Evolutionary conservation across 73 alveolate genomes (phyloP).

Genomic region (Uronychia setigera): DNA sequence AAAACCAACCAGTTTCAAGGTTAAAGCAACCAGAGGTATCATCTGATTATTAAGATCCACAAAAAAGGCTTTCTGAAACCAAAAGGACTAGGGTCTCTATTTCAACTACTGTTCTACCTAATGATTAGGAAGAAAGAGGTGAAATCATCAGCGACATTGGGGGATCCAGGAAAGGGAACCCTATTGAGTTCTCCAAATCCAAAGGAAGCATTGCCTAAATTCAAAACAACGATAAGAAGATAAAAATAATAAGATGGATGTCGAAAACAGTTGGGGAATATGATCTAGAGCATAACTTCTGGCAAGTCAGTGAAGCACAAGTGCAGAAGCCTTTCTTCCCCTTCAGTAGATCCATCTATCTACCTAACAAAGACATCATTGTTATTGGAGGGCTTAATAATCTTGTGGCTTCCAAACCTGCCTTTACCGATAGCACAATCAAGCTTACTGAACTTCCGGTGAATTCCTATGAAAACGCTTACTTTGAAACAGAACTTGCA

Average conservation of each 20-base stretch:
- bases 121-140: too few relatives aligned
- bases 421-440: conserved; percentile 29
- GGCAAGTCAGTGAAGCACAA: conserved; percentile 40
- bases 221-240: too few relatives aligned
- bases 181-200: too few relatives aligned
- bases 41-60: too few relatives aligned
- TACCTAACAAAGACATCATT: conserved; percentile 61
- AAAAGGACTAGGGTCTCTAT: too few relatives aligned
- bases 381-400: conserved; percentile 69
- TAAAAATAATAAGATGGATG: not conserved
- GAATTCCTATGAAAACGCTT: conserved; percentile 60
- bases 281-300: not conserved
- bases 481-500: conserved; percentile 21
- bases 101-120: too few relatives aligned
- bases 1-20: too few relatives aligned
- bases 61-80: too few relatives aligned
- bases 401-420: conserved; percentile 53
- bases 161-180: too few relatives aligned
- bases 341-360: conserved; percentile 52
- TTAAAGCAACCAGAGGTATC: too few relatives aligned
- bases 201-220: too few relatives aligned
- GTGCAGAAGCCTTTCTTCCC: conserved; percentile 52
- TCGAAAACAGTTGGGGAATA: conserved; percentile 4
- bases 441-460: conserved; percentile 59
- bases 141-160: too few relatives aligned